Conservation (phyloP, 192 early-diverging fungal species). For the Linnemannia exigua region DNA sequence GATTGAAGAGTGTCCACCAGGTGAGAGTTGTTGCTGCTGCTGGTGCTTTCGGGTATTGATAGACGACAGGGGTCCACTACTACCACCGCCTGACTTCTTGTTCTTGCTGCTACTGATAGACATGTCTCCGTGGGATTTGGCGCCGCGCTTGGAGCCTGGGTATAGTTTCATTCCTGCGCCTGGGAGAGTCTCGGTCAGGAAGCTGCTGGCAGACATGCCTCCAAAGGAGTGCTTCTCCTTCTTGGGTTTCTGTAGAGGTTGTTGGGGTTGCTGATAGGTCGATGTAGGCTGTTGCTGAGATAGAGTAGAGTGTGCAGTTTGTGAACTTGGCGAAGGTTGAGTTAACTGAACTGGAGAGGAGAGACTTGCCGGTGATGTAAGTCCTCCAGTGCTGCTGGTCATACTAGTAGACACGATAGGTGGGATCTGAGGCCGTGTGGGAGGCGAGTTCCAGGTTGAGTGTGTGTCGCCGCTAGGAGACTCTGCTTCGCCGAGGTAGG, state of each 20-base stretch:
- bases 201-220: conserved; percentile 52
- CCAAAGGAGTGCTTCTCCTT: conserved; percentile 51
- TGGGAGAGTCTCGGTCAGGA: conserved; percentile 45
- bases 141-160: conserved; percentile 40
- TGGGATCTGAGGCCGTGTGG: conserved; percentile 18
- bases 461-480: conserved; percentile 14
- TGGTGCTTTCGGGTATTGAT: conserved; percentile 37
- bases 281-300: conserved; percentile 1
- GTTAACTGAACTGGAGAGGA: conserved; percentile 42
- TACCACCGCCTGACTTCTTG: conserved; percentile 39
- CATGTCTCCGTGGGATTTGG: conserved; percentile 51
- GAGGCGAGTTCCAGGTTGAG: conserved; percentile 41
- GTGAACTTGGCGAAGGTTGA: conserved; percentile 20
- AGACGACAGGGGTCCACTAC: conserved; percentile 25
- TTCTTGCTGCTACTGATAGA: conserved; percentile 16
- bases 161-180: conserved; percentile 49
- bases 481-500: conserved; percentile 28
- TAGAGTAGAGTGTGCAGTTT: conserved; percentile 8
- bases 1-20: conserved; percentile 14
- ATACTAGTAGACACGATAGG: conserved; percentile 33
- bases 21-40: conserved; percentile 30
- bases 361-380: conserved; percentile 32
- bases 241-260: conserved; percentile 31
- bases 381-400: conserved; percentile 27
- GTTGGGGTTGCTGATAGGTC: conserved; percentile 16